Base-by-base conservation (phyloP, 345 rosid species). In the Rhodamnia rubescens region DNA sequence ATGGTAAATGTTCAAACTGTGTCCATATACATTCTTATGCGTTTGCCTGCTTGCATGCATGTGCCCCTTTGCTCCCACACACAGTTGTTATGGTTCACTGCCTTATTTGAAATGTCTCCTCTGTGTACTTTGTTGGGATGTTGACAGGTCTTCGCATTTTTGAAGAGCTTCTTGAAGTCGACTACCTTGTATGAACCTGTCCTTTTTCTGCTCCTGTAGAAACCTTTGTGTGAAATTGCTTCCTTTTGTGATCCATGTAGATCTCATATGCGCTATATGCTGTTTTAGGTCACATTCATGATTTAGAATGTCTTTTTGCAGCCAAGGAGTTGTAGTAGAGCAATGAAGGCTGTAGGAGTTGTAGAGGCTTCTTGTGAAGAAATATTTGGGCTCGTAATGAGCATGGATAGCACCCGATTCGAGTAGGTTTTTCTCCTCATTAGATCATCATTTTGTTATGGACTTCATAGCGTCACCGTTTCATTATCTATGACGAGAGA, bases 251-350 rank as follows among this genome's bases (percentile, higher is more conserved):
- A 75, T 78, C 27, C 78, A 24, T 52, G 32, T 27, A 8, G n/a
- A 36, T 86, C 87, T 81, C 86, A 84, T 83, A 53, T 84, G 87
- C 83, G 47, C 87, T 86, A 61, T 83, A 75, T 52, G 81, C 24
- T 82, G 58, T 61, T 64, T 64, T 53, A 61, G 18, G 44, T 51
- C 64, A 57, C 83, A n/a, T 64, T 82, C 53, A 51, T 82, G 69
- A 58, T 58, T 56, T 86, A 29, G 15, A 74, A 21, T 54, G 42
- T 59, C 80, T 69, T 84, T 85, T 44, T 93, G 89, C 92, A 96
- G 99, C 99, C 99, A 85, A 96, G 99, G 91, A 98, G 99, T 94
- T 96, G 99, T 92, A 96, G 98, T 92, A 93, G 96, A 90, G 99
- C 99, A 86, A 98, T 98, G 99, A 98, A 94, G 89, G 99, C 99